These are phyloP conservation scores for Waltergamsia citrina DNA, from an alignment of 2,329 filamentous ascomycete species.

Conservation along the genomic window DNA sequence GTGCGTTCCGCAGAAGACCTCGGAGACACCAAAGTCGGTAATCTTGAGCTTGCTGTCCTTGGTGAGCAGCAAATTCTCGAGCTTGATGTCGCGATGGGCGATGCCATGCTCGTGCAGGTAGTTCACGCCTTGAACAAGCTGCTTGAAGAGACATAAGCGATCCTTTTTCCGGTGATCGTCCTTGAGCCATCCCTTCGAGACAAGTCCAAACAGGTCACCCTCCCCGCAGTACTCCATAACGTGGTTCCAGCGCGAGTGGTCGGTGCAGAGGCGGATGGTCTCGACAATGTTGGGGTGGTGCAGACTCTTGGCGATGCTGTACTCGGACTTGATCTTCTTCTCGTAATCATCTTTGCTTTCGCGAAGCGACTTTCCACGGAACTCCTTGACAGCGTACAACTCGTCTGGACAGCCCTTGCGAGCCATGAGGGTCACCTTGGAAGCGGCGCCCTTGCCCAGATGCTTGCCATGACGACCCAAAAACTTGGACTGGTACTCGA, in stretches of 20 bases:
- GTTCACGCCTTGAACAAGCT: constrained; percentile 70
- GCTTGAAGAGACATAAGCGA: constrained; percentile 80
- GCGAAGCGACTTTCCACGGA: constrained; percentile 59
- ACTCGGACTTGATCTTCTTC: constrained; percentile 87
- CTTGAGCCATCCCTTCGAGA: constrained; percentile 61
- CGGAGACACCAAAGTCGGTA: constrained; percentile 83
- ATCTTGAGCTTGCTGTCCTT: constrained; percentile 79
- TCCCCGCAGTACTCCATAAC: constrained; percentile 88
- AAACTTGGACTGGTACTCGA: constrained; percentile 60
- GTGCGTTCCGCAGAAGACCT: constrained; percentile 75
- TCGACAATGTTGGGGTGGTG: constrained; percentile 84
- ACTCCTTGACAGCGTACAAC: constrained; percentile 81
- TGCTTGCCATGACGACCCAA: constrained; percentile 65
- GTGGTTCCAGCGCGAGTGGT: constrained; percentile 73
- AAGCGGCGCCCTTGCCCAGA: constrained; percentile 74
- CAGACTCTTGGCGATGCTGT: constrained; percentile 74
- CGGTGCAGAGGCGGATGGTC: constrained; percentile 65
- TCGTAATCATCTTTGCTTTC: constrained; percentile 70
- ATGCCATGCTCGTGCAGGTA: constrained; percentile 80
- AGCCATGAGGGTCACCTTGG: constrained; percentile 72
- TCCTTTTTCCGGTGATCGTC: constrained; percentile 56
- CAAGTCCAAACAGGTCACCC: constrained; percentile 69
- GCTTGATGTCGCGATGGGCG: constrained; percentile 84
- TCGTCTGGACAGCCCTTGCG: constrained; percentile 56
- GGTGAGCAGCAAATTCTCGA: constrained; percentile 76